Base-by-base conservation (phyloP, 345 rosid genomes). In the Pseudoturritis turrita region DNA sequence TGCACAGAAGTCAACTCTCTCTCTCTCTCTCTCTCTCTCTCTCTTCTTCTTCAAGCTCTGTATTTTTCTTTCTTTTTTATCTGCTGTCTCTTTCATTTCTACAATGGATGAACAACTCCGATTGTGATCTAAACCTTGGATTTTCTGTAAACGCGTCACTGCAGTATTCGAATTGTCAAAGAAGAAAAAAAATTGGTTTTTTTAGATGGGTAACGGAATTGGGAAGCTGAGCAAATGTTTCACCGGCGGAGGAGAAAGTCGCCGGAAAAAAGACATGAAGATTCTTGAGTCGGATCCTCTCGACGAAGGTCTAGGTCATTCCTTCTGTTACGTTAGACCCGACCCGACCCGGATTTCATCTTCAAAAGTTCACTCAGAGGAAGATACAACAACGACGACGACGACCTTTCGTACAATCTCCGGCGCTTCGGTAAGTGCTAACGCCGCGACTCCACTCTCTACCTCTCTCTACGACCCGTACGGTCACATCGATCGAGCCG, bases 341-440 rank as follows among this genome's bases (percentile, higher is more conserved):
- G 96, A 87, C 72, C 86, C 85, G 55, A 64, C 82, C 2, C 80
- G 88, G 0, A n/a, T 86, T 1, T 87, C 96, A 0, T 88, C 88
- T 6, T 95, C 99, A 6, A 87, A 91, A 71, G 96, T 91, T 75
- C 89, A 94, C 78, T 91, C 98, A 2, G 90, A 86, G 18, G 96
- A 90, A 50, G 83, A 87, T 23, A n/a, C n/a, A n/a, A n/a, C n/a
- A n/a, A 29, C 78, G 6, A 89, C 96, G 28, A 22, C 74, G 21
- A 88, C 96, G 31, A 88, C 96, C 46, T 95, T 91, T 73, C 88
- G 94, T 21, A 71, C 99, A 21, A 95, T 95, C 66, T 89, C 99
- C 52, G 99, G 98, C 8, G 97, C 99, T 14, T 95, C 99, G 21
- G 87, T 95, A 3, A 95, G 99, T 62, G 99, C 99, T 52, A 95